A percentile compares a stretch with the other conserved stretches of the same genome.
Evolutionary conservation across 2,329 filamentous ascomycete genomes (phyloP).

Genomic region (Juglanconis juglandina): DNA sequence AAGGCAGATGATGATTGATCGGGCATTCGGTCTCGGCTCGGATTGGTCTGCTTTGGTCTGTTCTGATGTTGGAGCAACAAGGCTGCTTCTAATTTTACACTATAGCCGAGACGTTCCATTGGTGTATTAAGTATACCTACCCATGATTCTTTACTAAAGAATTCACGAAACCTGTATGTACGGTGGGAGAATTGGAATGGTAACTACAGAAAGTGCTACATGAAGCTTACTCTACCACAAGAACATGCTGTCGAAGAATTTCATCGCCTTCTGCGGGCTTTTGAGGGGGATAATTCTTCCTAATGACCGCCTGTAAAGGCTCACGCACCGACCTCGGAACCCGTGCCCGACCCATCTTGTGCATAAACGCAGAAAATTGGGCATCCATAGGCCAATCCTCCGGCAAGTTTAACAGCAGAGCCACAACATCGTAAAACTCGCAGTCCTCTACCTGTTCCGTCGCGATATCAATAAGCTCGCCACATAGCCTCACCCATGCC

Average conservation of each 20-base stretch:
- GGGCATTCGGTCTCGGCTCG: not conserved
- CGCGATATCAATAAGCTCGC: slow-evolving; percentile 28
- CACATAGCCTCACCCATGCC: slow-evolving; percentile 33
- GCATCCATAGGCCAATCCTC: slow-evolving; percentile 1
- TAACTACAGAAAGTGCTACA: not conserved
- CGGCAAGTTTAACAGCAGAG: slow-evolving; percentile 6
- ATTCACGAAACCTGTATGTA: too few species aligned
- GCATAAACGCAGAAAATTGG: slow-evolving; percentile 4
- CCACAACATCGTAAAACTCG: slow-evolving; percentile 11
- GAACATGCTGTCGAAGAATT: not conserved
- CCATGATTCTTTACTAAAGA: too few species aligned
- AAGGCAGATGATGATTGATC: not conserved
- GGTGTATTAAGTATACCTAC: too few species aligned
- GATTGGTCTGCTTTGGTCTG: too few species aligned
- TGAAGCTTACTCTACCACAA: not conserved
- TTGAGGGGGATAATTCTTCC: slow-evolving; percentile 10
- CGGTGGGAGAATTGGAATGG: not conserved
- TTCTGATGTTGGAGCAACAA: too few species aligned
- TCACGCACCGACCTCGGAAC: not conserved
- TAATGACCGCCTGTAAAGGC: slow-evolving; percentile 4
- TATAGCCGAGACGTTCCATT: too few species aligned
- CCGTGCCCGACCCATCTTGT: not conserved
- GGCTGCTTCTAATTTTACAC: too few species aligned
- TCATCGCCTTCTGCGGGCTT: not conserved
- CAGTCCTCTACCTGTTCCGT: slow-evolving; percentile 1